Evolutionary conservation across 2,329 filamentous ascomycete genomes (phyloP), one percentile per base, ranked within the genome.

Genomic region (Emergomyces orientalis): DNA sequence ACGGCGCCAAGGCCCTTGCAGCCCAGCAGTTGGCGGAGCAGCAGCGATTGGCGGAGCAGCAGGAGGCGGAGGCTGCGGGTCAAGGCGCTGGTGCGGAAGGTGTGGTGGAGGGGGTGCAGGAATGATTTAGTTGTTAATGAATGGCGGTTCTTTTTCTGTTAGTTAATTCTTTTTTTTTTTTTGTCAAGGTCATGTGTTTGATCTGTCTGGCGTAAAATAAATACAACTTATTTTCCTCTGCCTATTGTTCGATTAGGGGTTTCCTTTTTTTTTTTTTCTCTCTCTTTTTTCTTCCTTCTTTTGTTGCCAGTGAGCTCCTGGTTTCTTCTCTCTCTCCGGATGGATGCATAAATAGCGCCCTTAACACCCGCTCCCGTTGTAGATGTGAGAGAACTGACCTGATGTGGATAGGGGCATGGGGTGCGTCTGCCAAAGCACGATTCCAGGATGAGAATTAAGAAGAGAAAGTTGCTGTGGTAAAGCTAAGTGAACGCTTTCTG

Each of bases 1-100:
- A 99, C 83, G 94, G 94, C 75, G 91, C 93, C 72, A 99, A 99
- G 90, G 86, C 86, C 69, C 74, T 85, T 64, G 84, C 85, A 71
- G 85, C 86, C 66, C 84, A 87, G 72, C 77, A 80, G 69, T 71
- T 74, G 54, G 79, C 79, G 54, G 79, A 81, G 71, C 78, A 84
- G 75, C 82, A 84, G 75, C 79, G 83, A 73, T 78, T 81, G 69
- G 78, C 81, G 61, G 82, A 85, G 76, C 82, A 85, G 76, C 79
- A 81, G 75, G 81, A 82, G 72, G 72, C 74, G 34, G 76, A 77
- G 69, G 73, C 70, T 47, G 64, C 54, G 37, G 61, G 63, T n/a
- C 52, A 55, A n/a, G 52, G 9, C 22, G 52, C 27, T 22, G 54
- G 62, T 62, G 67, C 55, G n/a, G 62, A 62, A 54, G 69, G 71